A percentile compares a stretch with the other conserved stretches of the same genome.
phyloP scores from a whole-genome alignment of 169 alveolate species.

The Babesia caballi region DNA sequence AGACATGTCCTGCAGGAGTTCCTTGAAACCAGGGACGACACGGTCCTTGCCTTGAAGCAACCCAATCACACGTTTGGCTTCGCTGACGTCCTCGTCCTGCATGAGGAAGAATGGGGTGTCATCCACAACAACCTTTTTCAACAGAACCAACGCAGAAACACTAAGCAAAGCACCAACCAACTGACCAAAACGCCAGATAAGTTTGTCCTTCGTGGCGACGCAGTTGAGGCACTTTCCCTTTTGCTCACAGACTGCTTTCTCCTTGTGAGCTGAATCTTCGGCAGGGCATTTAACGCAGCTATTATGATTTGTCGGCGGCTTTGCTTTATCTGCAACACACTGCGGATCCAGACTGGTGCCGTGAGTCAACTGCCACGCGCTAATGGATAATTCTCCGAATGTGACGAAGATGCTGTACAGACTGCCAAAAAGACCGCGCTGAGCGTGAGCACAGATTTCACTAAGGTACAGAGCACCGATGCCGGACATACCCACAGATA shows the following conservation, averaged over 20 bases:
- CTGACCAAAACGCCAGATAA: conserved; percentile 71
- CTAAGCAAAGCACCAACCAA: conserved; percentile 48
- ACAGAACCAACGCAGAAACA: conserved; percentile 39
- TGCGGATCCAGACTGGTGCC: conserved; percentile 11
- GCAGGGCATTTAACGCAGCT: too few relatives aligned
- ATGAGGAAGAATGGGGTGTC: conserved; percentile 68
- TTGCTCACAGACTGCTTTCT: too few relatives aligned
- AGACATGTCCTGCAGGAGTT: conserved; percentile 53
- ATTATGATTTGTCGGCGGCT: not conserved
- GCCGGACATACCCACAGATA: conserved; percentile 82
- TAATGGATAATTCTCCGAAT: conserved; percentile 75
- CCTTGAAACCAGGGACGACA: conserved; percentile 49
- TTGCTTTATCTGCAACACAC: not conserved
- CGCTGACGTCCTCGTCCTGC: conserved; percentile 51
- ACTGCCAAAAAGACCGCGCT: conserved; percentile 77
- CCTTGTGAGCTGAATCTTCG: too few relatives aligned
- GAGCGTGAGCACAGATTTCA: conserved; percentile 76
- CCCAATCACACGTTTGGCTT: conserved; percentile 59
- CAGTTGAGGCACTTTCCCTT: too few relatives aligned
- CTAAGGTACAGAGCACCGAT: conserved; percentile 80
- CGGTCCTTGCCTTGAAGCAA: conserved; percentile 64
- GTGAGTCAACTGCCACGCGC: conserved; percentile 68
- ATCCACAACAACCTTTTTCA: conserved; percentile 38
- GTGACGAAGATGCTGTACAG: conserved; percentile 78
- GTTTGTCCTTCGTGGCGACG: conserved; percentile 1